A percentile compares a stretch with the other conserved stretches of the same genome.
Evolutionary conservation across 495 filamentous ascomycete species (phyloP).

Genomic region (Beverwykella pulmonaria): DNA sequence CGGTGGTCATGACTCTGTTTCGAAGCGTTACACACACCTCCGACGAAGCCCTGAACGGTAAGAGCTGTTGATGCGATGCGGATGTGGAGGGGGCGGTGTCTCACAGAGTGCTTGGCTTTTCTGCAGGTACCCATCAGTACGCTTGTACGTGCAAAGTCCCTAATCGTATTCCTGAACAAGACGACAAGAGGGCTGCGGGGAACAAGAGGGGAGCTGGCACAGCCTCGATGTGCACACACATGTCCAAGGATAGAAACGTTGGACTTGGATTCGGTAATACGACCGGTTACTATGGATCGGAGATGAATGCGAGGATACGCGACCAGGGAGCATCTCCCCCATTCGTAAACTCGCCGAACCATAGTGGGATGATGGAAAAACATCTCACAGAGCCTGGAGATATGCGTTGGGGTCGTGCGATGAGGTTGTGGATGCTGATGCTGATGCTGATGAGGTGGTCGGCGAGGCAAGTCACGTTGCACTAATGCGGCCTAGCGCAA

Average conservation of each 20-base stretch:
- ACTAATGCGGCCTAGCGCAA: neutral
- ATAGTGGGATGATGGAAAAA: neutral
- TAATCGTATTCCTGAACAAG: neutral
- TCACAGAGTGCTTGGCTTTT: constrained; percentile 1
- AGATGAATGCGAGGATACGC: constrained; percentile 10
- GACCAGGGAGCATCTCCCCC: neutral
- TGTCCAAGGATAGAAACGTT: constrained; percentile 13
- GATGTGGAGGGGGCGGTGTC: constrained; percentile 10
- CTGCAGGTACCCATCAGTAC: constrained; percentile 21
- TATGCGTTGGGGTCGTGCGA: neutral
- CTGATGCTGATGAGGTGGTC: neutral
- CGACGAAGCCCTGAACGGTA: neutral
- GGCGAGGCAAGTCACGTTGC: too few species aligned
- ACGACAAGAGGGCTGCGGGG: neutral
- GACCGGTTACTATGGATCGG: constrained; percentile 3
- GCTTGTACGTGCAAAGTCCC: constrained; percentile 12
- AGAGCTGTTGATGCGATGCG: neutral
- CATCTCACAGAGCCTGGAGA: neutral
- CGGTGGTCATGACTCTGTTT: constrained; percentile 11
- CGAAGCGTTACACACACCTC: constrained; percentile 7
- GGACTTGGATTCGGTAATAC: constrained; percentile 6
- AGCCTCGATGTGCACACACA: constrained; percentile 3
- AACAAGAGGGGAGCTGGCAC: constrained; percentile 10
- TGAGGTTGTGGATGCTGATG: neutral
- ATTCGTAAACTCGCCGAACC: neutral